Conservation (phyloP, 2,329 filamentous ascomycete genomes). For the Penicillium sp. region DNA sequence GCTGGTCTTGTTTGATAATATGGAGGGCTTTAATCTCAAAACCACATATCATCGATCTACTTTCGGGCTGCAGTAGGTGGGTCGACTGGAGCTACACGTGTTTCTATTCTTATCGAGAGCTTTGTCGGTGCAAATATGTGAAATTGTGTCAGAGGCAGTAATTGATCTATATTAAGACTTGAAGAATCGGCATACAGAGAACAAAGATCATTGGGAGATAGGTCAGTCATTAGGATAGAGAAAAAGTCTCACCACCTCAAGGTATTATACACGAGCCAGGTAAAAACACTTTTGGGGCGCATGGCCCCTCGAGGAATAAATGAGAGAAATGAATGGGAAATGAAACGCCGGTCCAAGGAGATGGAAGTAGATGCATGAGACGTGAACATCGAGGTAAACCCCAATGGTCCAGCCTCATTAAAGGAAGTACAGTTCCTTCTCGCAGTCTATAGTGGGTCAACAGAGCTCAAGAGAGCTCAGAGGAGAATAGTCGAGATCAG, state of each 20-base stretch:
- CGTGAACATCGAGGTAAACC: constrained; percentile 1
- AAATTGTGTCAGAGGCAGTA: neutral
- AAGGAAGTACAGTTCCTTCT: constrained; percentile 3
- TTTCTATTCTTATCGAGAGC: neutral
- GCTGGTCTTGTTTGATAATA: neutral
- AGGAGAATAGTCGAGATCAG: neutral
- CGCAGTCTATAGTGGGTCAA: neutral
- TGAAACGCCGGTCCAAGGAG: constrained; percentile 8
- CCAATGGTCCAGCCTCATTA: constrained; percentile 12
- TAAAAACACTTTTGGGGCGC: constrained; percentile 12
- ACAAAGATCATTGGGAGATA: neutral
- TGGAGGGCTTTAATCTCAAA: neutral
- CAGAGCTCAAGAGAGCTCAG: neutral
- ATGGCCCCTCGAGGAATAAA: constrained; percentile 1
- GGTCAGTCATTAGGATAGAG: constrained; percentile 17
- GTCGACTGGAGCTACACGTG: no score
- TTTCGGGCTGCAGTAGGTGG: neutral
- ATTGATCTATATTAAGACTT: neutral
- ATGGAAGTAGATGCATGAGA: constrained; percentile 14
- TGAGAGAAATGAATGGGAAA: constrained; percentile 1
- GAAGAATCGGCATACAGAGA: neutral
- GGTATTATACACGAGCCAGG: constrained; percentile 18
- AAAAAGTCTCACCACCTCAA: constrained; percentile 3
- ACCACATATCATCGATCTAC: neutral
- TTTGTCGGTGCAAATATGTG: neutral